Evolutionary conservation across 1,139 yeast genomes (phyloP).

Genomic region (Hyphopichia fennica): DNA sequence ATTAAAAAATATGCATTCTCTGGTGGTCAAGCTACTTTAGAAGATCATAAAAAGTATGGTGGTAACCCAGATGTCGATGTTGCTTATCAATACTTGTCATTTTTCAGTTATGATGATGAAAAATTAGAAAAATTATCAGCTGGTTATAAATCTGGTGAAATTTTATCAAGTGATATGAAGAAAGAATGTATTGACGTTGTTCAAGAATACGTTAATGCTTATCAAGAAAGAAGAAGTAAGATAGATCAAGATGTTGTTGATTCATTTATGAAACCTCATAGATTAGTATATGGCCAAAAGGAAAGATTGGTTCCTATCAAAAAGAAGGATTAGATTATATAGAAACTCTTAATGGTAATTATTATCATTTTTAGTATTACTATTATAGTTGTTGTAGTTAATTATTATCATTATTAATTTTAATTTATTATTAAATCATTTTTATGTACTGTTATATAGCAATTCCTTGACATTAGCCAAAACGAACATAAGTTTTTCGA

Average conservation of each 20-base stretch:
- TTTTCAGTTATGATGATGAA: conserved; percentile 86
- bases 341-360: too few relatives aligned
- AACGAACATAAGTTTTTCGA: conserved; percentile 43
- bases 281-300: conserved; percentile 69
- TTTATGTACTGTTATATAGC: neutral
- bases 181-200: conserved; percentile 78
- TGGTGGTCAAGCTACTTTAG: conserved; percentile 87
- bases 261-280: conserved; percentile 82
- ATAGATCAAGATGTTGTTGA: conserved; percentile 69
- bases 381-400: too few relatives aligned
- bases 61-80: conserved; percentile 97
- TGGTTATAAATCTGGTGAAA: conserved; percentile 75
- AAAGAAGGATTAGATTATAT: conserved; percentile 37
- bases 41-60: conserved; percentile 85
- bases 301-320: conserved; percentile 72
- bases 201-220: conserved; percentile 73
- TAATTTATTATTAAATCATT: neutral
- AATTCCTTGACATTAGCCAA: conserved; percentile 33
- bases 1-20: conserved; percentile 96
- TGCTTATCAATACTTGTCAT: conserved; percentile 87
- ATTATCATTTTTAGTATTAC: too few relatives aligned
- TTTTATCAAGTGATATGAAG: conserved; percentile 93
- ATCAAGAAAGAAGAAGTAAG: conserved; percentile 74
- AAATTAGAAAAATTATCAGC: conserved; percentile 63
- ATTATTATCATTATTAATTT: neutral